These are phyloP conservation scores for Trypanosoma mega DNA, from an alignment of 208 protist species.

Conservation along the genomic window DNA sequence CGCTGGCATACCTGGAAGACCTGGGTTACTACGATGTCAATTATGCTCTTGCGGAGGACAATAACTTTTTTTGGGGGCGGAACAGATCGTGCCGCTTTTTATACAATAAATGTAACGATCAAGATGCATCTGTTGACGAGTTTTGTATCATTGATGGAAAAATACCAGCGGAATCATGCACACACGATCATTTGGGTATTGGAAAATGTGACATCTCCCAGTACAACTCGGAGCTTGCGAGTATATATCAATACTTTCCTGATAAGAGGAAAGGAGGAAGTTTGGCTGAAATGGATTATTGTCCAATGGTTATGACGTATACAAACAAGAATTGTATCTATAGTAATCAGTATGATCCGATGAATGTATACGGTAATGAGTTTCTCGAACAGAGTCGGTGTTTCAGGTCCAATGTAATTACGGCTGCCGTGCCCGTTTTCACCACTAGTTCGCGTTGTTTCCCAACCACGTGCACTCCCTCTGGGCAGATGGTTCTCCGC, in stretches of 20 bases:
- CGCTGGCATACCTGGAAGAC: constrained; percentile 58
- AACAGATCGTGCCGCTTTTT: constrained; percentile 49
- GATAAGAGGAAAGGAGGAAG: constrained; percentile 27
- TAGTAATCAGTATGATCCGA: background rate
- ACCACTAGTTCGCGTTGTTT: constrained; percentile 34
- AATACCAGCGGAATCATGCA: constrained; percentile 18
- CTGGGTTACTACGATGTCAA: constrained; percentile 50
- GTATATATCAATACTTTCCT: constrained; percentile 46
- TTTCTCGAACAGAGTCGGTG: constrained; percentile 32
- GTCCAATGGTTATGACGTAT: constrained; percentile 32
- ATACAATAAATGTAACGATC: constrained; percentile 41
- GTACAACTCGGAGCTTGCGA: constrained; percentile 22
- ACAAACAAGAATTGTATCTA: constrained; percentile 35
- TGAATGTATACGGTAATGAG: constrained; percentile 47
- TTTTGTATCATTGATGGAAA: constrained; percentile 44
- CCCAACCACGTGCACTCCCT: constrained; percentile 36
- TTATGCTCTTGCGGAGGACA: constrained; percentile 49
- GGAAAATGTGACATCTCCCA: constrained; percentile 36
- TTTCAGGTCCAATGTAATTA: constrained; percentile 46
- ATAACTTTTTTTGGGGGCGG: constrained; percentile 36
- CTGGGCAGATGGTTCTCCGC: constrained; percentile 34
- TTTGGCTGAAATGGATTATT: constrained; percentile 51
- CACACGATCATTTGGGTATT: constrained; percentile 30
- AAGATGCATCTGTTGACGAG: constrained; percentile 24
- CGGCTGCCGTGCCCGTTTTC: constrained; percentile 24